Evolutionary conservation across 495 filamentous ascomycete species (phyloP), one percentile per base, ranked within the genome.

Genomic region (Podospora fimiseda): DNA sequence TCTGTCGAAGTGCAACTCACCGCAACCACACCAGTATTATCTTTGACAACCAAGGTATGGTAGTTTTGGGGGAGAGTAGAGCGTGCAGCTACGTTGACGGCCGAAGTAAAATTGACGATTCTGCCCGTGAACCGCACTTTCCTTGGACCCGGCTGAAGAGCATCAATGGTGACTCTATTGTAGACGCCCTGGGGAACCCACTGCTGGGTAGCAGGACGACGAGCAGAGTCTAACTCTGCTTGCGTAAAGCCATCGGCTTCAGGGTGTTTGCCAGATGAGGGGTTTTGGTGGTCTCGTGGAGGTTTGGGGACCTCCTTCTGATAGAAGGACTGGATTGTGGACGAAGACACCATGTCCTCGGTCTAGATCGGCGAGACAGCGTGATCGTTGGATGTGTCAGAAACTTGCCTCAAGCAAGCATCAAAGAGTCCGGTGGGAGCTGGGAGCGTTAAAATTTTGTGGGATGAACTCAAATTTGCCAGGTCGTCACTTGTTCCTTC

Each of bases 181-280:
- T 86, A 86, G 3, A 71, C 62, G 33, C 70, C 68, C n/a, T 69
- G 63, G 1, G 83, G 82, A 6, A 72, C 71, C 79, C 81, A 86
- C n/a, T 66, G 49, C 24, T 50, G 19, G 14, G 30, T 58, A 59
- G 38, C 62, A 39, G 21, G 66, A 7, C 36, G 53, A 2, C 33
- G 42, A 30, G 41, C 43, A 6, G 33, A 49, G 9, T 41, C 46
- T 9, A 51, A 24, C 37, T 54, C 50, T 16, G 45, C 20, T 2
- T 33, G 33, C 4, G 50, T 48, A 20, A 53, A 48, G 1, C 16
- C 58, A 30, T 46, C 53, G 40, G 43, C 48, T n/a, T 47, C 44
- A n/a, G 44, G 22, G 23, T 47, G 14, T 9, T 2, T 6, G n/a
- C 6, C 18, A n/a, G 19, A 7, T 16, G 15, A 20, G 9, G 18